A percentile compares a stretch with the other conserved stretches of the same genome.
These are phyloP conservation scores for Claviceps cyperi DNA, from an alignment of 2,329 filamentous ascomycete genomes.

Conservation along the genomic window DNA sequence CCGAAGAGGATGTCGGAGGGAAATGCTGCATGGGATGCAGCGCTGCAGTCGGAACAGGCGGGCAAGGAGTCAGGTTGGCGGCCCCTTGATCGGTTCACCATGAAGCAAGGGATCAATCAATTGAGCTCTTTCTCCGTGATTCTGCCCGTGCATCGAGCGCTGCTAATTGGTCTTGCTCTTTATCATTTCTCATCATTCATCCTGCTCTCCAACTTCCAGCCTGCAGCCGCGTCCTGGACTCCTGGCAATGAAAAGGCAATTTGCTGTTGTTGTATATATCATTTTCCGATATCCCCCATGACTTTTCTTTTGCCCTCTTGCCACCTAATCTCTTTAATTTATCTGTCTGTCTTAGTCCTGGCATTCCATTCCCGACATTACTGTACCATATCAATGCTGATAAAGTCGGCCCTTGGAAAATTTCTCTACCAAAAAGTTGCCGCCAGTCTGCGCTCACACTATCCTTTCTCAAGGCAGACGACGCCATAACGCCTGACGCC, in stretches of 20 bases:
- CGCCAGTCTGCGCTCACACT: not conserved
- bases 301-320: not conserved
- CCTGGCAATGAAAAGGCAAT: not conserved
- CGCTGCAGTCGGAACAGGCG: not conserved
- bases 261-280: slow-evolving; percentile 2
- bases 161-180: not conserved
- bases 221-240: not conserved
- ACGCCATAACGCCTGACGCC: not conserved
- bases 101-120: not conserved
- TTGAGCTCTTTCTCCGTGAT: not conserved
- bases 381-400: not conserved
- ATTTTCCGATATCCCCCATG: not conserved
- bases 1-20: slow-evolving; percentile 1
- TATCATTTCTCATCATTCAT: not conserved
- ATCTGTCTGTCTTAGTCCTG: not conserved
- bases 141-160: slow-evolving; percentile 1
- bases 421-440: not conserved
- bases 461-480: not conserved
- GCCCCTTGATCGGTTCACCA: not conserved
- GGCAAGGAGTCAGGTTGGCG: not conserved
- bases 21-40: slow-evolving; percentile 4
- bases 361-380: not conserved
- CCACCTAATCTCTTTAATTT: not conserved
- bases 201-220: not conserved
- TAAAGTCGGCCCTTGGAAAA: not conserved